These are phyloP conservation scores for Lotus japonicus DNA, from an alignment of 306 rosid species.

Conservation along the genomic window DNA sequence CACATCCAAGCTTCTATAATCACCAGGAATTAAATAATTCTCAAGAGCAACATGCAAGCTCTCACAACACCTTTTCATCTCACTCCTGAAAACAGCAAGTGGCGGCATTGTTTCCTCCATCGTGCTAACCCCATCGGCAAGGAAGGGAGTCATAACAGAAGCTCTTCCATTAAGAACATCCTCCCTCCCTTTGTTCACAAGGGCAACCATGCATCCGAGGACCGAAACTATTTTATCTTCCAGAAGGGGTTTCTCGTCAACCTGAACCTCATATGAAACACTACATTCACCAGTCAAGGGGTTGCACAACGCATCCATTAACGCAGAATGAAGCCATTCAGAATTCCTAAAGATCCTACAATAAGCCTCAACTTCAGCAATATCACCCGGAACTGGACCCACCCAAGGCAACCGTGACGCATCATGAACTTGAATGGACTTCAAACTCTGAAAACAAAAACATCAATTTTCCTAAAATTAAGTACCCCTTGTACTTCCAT, in stretches of 20 bases:
- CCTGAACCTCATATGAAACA: constrained; percentile 59
- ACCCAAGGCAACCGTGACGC: constrained; percentile 46
- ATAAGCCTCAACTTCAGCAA: constrained; percentile 94
- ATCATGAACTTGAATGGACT: constrained; percentile 37
- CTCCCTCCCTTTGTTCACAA: constrained; percentile 63
- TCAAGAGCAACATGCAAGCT: constrained; percentile 90
- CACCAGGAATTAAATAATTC: constrained; percentile 53
- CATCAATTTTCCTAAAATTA: not conserved
- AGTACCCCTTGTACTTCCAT: too few relatives aligned
- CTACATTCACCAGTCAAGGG: constrained; percentile 72
- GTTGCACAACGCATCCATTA: constrained; percentile 80
- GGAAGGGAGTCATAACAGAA: constrained; percentile 34
- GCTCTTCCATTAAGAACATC: constrained; percentile 87
- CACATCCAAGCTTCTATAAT: constrained; percentile 55
- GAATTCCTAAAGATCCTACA: constrained; percentile 84
- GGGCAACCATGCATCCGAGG: constrained; percentile 78
- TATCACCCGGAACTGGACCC: constrained; percentile 95
- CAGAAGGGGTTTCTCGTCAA: constrained; percentile 54
- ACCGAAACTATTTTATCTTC: constrained; percentile 92
- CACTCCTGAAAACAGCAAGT: constrained; percentile 67
- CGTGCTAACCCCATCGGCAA: constrained; percentile 22
- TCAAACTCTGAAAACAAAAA: constrained; percentile 29
- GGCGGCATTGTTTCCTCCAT: constrained; percentile 73
- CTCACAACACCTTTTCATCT: constrained; percentile 96
- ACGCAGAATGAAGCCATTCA: constrained; percentile 62